Evolutionary conservation across 371 early-diverging fungal species (phyloP).

Genomic region (Saksenaea oblongispora): DNA sequence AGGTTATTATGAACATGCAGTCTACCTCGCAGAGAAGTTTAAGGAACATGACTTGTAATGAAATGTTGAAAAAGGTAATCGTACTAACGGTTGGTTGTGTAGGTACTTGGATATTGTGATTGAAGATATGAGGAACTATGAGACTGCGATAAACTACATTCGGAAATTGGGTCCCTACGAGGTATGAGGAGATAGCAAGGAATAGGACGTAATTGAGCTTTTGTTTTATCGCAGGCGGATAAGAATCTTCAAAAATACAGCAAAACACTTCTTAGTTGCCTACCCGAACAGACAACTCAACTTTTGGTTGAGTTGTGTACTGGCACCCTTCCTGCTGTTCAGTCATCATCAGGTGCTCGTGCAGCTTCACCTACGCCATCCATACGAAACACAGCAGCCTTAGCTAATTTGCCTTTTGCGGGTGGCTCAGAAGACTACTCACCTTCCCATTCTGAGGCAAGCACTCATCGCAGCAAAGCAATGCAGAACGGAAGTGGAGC

Average conservation of each 20-base stretch:
- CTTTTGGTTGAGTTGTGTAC: constrained; percentile 78
- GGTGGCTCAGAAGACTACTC: constrained; percentile 11
- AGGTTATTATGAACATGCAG: constrained; percentile 86
- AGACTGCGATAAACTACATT: constrained; percentile 72
- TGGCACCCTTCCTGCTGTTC: constrained; percentile 34
- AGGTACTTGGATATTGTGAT: constrained; percentile 67
- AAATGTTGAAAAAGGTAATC: background rate
- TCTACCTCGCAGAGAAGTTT: constrained; percentile 82
- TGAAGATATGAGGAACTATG: constrained; percentile 85
- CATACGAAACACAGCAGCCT: constrained; percentile 16
- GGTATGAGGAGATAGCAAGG: constrained; percentile 15
- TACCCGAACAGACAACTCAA: constrained; percentile 79
- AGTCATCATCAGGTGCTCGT: constrained; percentile 10
- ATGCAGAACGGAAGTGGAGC: constrained; percentile 9
- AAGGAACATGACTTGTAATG: constrained; percentile 77
- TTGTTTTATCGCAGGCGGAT: constrained; percentile 39
- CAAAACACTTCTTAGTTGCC: constrained; percentile 68
- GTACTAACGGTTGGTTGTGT: background rate
- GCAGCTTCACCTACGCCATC: constrained; percentile 36
- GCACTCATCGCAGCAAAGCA: constrained; percentile 6
- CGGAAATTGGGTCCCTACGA: constrained; percentile 57
- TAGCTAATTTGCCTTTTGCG: constrained; percentile 47
- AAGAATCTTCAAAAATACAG: constrained; percentile 77
- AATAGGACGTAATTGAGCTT: background rate
- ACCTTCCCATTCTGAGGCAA: constrained; percentile 9